Evolutionary conservation across 768 basidiomycete genomes (phyloP).

Genomic region (Podaxis sp.): DNA sequence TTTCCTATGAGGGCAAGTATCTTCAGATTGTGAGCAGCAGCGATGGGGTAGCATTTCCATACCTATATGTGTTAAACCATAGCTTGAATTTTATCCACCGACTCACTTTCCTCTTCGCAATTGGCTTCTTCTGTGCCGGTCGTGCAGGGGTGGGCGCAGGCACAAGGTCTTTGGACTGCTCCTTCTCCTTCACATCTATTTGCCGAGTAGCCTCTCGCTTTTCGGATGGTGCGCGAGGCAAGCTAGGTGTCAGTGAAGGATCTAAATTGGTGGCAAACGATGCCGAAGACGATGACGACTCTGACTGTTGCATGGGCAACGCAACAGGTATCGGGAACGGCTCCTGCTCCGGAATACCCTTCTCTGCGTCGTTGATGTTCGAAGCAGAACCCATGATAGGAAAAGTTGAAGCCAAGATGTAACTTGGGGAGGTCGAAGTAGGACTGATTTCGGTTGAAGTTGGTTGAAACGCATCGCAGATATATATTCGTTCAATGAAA

Average conservation of each 20-base stretch:
- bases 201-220: neutral
- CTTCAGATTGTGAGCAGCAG: neutral
- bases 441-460: slow-evolving; percentile 11
- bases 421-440: neutral
- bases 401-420: slow-evolving; percentile 1
- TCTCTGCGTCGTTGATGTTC: slow-evolving; percentile 38
- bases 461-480: slow-evolving; percentile 18
- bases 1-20: slow-evolving; percentile 44
- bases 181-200: slow-evolving; percentile 2
- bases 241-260: slow-evolving; percentile 10
- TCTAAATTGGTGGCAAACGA: slow-evolving; percentile 14
- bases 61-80: slow-evolving; percentile 85
- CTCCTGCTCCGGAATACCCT: slow-evolving; percentile 31
- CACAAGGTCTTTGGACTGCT: neutral
- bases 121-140: slow-evolving; percentile 13
- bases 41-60: slow-evolving; percentile 14
- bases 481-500: slow-evolving; percentile 25
- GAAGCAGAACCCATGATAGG: slow-evolving; percentile 22
- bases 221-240: neutral
- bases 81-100: slow-evolving; percentile 61
- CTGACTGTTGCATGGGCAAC: slow-evolving; percentile 19
- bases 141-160: neutral
- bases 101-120: slow-evolving; percentile 33
- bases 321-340: slow-evolving; percentile 24
- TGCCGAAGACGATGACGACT: slow-evolving; percentile 14